These are phyloP conservation scores for bread wheat (Triticum aestivum) DNA, from an alignment of 176 grass and related monocot genomes.

Conservation along the genomic window IWGSC_CS_RefSeq_v2.1 NC_057797.1:126621254-126621753, in stretches of 20 bases:
- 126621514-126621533: neutral
- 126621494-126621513: neutral
- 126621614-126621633: neutral
- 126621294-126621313: conserved; percentile 76
- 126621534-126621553: neutral
- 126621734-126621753: neutral
- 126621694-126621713: neutral
- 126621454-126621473: neutral
- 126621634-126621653: neutral
- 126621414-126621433: conserved; percentile 13
- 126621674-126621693: neutral
- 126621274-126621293: conserved; percentile 81
- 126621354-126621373: conserved; percentile 1
- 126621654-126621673: conserved; percentile 5
- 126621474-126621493: conserved; percentile 3
- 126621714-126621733: neutral
- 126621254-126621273: conserved; percentile 87
- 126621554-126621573: neutral
- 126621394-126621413: neutral
- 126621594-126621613: neutral
- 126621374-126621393: conserved; percentile 12
- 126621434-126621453: neutral
- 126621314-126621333: conserved; percentile 78
- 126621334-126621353: conserved; percentile 34
- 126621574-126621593: neutral